Base-by-base conservation (phyloP, 2,329 filamentous ascomycete species). In the Curvularia sp. region DNA sequence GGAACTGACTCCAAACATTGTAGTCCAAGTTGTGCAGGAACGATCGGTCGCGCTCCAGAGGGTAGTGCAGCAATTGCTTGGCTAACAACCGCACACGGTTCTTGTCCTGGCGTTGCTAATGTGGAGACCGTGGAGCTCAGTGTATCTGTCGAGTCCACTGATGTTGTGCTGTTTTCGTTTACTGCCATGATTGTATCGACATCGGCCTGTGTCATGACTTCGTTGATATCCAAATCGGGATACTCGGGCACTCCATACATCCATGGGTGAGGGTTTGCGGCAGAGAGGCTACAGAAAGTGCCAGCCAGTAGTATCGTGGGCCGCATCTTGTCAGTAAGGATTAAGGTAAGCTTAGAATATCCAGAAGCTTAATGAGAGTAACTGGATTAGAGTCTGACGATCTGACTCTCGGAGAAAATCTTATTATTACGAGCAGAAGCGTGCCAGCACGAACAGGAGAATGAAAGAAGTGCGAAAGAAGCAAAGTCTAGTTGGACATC, bases 1-100 rank as follows among this genome's bases (percentile, higher is more conserved):
- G 77, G 77, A 20, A 79, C 76, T 1, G 75, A 75, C 44, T 71
- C 63, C 15, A 78, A 54, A 61, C 77, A 79, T 24, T 60, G 62
- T 24, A 74, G 57, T 13, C 67, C 75, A 28, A 76, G 55, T 30
- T 76, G 70, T n/a, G 75, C 74, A n/a, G 74, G 68, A 4, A 75
- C 60, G 13, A 73, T 56, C 18, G 69, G 69, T n/a, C 71, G 65
- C 20, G 65, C 61, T 28, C 69, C 68, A 22, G 65, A 49, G 12
- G 70, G 70, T 22, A 74, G 49, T 28, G 71, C 67, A 47, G 66
- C 61, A 8, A 76, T 44, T 7, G 64, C 65, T 42, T 64, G 68
- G 46, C 65, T 73, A 43, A 76, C 62, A 4, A 73, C 63, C 2
- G 73, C 73, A 52, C 74, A 76, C 38, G 74, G 74, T 49, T 75